Conservation (phyloP, 208 protist genomes). For the Crithidia fasciculata region DNA sequence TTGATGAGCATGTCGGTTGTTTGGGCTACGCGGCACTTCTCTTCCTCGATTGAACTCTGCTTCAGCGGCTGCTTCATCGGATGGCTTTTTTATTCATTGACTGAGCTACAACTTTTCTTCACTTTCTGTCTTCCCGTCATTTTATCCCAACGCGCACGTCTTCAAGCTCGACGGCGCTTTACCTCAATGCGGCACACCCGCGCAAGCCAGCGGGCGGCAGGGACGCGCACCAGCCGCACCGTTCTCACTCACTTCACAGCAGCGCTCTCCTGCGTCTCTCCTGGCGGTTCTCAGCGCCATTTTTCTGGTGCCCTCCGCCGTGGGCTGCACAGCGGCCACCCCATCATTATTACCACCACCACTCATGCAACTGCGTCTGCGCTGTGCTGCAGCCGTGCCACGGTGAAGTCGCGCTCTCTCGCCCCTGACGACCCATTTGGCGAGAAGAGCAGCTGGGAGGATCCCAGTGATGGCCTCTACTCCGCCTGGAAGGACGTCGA, state of each 20-base stretch:
- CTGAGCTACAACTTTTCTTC: background rate
- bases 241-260: background rate
- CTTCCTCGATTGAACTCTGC: too few relatives aligned
- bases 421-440: conserved; percentile 77
- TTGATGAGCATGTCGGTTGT: too few relatives aligned
- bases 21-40: too few relatives aligned
- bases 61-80: too few relatives aligned
- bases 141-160: background rate
- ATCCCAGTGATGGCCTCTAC: conserved; percentile 70
- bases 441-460: conserved; percentile 65
- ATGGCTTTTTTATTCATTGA: too few relatives aligned
- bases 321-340: too few relatives aligned
- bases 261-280: too few relatives aligned
- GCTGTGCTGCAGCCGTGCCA: conserved; percentile 20
- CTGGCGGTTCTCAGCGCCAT: too few relatives aligned
- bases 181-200: background rate
- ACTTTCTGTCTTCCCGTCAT: background rate
- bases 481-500: conserved; percentile 74
- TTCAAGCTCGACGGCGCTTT: too few relatives aligned
- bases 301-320: too few relatives aligned
- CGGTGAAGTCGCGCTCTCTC: conserved; percentile 53
- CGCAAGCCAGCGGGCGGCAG: background rate
- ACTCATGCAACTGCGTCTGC: background rate
- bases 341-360: too few relatives aligned
- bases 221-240: background rate